Conservation (phyloP, 805 yeast genomes). For the Barnettozyma sucrosica region DNA sequence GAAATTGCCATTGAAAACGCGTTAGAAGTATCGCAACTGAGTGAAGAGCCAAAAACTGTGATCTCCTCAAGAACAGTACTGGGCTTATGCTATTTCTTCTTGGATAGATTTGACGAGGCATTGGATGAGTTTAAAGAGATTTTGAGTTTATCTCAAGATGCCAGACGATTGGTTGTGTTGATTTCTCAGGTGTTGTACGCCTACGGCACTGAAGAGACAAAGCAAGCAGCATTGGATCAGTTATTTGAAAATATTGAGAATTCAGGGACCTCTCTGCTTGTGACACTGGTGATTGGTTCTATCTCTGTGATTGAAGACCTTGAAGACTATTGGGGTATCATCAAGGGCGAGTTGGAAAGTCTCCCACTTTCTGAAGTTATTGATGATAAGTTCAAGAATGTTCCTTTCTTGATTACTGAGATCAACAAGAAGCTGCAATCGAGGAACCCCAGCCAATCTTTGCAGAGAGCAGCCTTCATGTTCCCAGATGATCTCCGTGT, state of each 20-base stretch:
- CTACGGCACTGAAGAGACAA: conserved; percentile 67
- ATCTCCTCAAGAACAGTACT: conserved; percentile 60
- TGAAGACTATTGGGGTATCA: conserved; percentile 54
- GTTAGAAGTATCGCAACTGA: conserved; percentile 44
- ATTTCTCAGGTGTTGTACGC: conserved; percentile 78
- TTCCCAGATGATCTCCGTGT: conserved; percentile 65
- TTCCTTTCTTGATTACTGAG: conserved; percentile 54
- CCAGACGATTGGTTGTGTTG: conserved; percentile 62
- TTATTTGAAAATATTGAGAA: conserved; percentile 58
- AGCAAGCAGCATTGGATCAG: conserved; percentile 81
- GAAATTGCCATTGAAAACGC: conserved; percentile 57
- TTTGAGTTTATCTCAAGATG: conserved; percentile 48
- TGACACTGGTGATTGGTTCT: conserved; percentile 74
- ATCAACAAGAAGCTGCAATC: conserved; percentile 38
- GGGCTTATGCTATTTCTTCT: conserved; percentile 70
- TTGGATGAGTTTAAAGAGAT: conserved; percentile 61
- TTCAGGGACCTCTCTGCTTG: conserved; percentile 59
- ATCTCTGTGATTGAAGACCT: conserved; percentile 60
- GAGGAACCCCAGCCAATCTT: conserved; percentile 26
- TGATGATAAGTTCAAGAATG: conserved; percentile 45
- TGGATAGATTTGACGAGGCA: conserved; percentile 56
- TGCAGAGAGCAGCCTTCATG: conserved; percentile 68
- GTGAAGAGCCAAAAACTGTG: conserved; percentile 31
- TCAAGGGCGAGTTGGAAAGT: conserved; percentile 56
- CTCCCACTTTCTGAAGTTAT: conserved; percentile 42